Evolutionary conservation across 2,329 filamentous ascomycete species (phyloP).

Genomic region (Colletotrichum liaoningense): DNA sequence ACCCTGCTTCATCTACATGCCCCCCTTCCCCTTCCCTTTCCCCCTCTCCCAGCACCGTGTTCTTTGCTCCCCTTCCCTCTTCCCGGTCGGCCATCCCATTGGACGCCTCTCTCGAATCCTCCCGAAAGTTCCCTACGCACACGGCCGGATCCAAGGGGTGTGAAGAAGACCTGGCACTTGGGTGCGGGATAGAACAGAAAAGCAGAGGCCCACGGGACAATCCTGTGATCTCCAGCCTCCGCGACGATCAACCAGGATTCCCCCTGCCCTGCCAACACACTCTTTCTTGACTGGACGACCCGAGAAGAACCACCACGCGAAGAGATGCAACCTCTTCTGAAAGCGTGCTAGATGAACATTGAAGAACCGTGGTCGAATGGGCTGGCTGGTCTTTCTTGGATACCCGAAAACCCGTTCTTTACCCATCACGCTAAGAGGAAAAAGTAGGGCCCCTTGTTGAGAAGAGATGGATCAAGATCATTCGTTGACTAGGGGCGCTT

Average conservation of each 20-base stretch:
- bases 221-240: conserved; percentile 39
- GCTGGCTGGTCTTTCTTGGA: neutral
- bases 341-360: conserved; percentile 10
- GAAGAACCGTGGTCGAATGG: conserved; percentile 22
- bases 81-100: conserved; percentile 26
- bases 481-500: neutral
- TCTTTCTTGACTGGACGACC: conserved; percentile 17
- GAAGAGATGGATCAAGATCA: neutral
- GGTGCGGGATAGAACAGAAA: neutral
- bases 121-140: conserved; percentile 24
- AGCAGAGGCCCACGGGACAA: conserved; percentile 34
- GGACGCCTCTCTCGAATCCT: conserved; percentile 30
- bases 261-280: conserved; percentile 22
- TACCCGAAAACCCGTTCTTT: conserved; percentile 16
- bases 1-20: neutral
- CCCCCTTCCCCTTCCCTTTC: neutral
- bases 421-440: conserved; percentile 17
- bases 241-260: conserved; percentile 37
- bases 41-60: neutral
- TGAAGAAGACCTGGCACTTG: neutral
- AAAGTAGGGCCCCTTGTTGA: conserved; percentile 7
- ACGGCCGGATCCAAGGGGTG: neutral
- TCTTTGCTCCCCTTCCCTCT: neutral
- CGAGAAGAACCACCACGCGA: conserved; percentile 33
- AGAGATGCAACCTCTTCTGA: conserved; percentile 17